Evolutionary conservation across 192 early-diverging fungal species (phyloP).

Genomic region (Endogone sp.): DNA sequence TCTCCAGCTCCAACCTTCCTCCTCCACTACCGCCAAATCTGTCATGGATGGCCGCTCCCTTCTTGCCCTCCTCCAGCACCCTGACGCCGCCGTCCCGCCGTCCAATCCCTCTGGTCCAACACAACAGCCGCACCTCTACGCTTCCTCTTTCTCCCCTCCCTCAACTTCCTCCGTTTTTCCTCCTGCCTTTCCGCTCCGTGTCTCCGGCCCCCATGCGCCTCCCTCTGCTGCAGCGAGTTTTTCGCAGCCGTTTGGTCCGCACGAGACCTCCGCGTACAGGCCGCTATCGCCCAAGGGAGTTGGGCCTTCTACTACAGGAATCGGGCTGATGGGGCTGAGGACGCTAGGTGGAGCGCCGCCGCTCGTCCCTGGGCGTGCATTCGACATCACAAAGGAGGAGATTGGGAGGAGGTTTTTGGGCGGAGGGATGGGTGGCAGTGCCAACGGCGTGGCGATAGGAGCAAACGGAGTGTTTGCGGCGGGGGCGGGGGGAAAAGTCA

Average conservation of each 20-base stretch:
- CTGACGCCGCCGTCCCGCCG: background rate
- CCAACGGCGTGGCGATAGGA: too few species aligned
- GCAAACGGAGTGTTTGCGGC: too few species aligned
- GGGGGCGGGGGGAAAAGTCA: constrained; percentile 1
- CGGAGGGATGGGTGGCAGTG: too few species aligned
- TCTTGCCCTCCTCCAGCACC: background rate
- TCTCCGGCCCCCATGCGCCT: constrained; percentile 2
- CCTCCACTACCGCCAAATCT: background rate
- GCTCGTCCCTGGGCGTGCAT: constrained; percentile 9
- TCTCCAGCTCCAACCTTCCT: background rate
- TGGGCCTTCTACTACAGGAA: too few species aligned
- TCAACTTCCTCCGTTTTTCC: background rate
- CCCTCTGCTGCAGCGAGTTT: background rate
- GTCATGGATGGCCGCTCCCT: background rate
- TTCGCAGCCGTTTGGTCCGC: constrained; percentile 7
- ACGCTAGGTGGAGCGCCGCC: constrained; percentile 11
- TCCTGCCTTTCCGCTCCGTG: background rate
- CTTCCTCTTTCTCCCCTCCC: background rate
- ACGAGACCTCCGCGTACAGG: constrained; percentile 8
- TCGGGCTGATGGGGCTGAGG: too few species aligned
- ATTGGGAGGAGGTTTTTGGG: constrained; percentile 6
- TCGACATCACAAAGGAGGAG: constrained; percentile 9
- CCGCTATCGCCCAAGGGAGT: background rate
- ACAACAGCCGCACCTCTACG: too few species aligned
- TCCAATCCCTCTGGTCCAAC: background rate